A percentile compares a stretch with the other conserved stretches of the same genome.
Conservation (phyloP, 2,329 filamentous ascomycete species). For the Tolypocladium ovalisporum region DNA sequence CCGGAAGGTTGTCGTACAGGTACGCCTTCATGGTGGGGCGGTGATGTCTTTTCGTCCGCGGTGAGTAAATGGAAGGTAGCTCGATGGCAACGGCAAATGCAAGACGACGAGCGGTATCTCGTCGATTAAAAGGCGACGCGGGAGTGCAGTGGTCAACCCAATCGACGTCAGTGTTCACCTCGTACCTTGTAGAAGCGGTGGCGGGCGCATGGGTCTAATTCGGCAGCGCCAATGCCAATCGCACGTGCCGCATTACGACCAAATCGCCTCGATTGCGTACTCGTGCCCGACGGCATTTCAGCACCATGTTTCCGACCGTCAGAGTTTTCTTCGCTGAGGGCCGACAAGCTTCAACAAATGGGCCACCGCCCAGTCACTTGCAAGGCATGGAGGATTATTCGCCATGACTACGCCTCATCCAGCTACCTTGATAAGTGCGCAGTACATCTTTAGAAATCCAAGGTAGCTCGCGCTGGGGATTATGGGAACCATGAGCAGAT, state of each 20-base stretch:
- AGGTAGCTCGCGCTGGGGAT: no score
- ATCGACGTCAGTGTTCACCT: background rate
- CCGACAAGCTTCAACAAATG: background rate
- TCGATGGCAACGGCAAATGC: background rate
- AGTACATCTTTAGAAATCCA: no score
- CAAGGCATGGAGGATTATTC: no score
- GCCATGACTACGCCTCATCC: no score
- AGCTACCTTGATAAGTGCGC: no score
- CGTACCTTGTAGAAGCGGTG: background rate
- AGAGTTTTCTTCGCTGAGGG: background rate
- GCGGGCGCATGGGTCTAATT: background rate
- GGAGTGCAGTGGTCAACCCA: background rate
- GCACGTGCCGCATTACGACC: background rate
- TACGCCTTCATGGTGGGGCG: conserved; percentile 42
- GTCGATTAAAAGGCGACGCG: background rate
- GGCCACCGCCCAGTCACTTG: background rate
- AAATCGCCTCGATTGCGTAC: background rate
- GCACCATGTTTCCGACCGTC: background rate
- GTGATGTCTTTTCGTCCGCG: background rate
- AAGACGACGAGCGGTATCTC: background rate
- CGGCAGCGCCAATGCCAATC: background rate
- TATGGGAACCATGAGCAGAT: no score
- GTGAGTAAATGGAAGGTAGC: background rate
- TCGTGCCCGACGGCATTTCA: background rate
- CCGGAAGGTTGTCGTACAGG: conserved; percentile 43